Percentiles rank a stretch among this genome's conserved stretches.
phyloP scores from a whole-genome alignment of 306 rosid species.

The Parietaria judaica region DNA sequence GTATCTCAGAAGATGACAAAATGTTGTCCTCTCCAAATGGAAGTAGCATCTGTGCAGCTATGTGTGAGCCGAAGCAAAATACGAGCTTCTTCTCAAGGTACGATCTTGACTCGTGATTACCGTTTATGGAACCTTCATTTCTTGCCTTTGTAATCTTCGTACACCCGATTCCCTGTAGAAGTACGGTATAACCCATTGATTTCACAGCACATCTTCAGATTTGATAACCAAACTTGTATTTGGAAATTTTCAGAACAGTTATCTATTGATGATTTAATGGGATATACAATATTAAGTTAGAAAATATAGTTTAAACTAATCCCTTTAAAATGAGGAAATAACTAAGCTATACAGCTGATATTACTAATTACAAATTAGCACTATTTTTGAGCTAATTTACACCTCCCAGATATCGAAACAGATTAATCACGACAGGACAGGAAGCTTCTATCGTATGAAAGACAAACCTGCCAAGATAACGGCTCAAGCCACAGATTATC shows the following conservation, averaged over 20 bases:
- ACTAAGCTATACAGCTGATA: too few relatives aligned
- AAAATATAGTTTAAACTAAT: too few relatives aligned
- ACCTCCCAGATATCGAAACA: neutral
- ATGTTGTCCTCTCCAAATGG: conserved; percentile 96
- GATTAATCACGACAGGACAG: neutral
- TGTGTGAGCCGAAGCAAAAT: conserved; percentile 87
- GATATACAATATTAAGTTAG: too few relatives aligned
- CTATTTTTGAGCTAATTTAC: too few relatives aligned
- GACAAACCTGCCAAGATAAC: conserved; percentile 87
- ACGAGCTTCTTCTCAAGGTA: conserved; percentile 93
- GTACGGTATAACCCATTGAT: conserved; percentile 11
- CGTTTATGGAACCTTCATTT: conserved; percentile 57
- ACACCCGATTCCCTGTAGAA: conserved; percentile 85
- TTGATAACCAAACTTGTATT: neutral
- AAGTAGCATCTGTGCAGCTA: conserved; percentile 85
- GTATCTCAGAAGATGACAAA: conserved; percentile 68
- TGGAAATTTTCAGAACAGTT: too few relatives aligned
- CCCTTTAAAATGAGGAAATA: too few relatives aligned
- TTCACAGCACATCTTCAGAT: neutral
- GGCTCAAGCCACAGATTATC: conserved; percentile 97
- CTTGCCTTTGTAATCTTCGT: conserved; percentile 75
- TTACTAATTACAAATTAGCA: too few relatives aligned
- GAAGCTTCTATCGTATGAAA: too few relatives aligned
- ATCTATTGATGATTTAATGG: too few relatives aligned
- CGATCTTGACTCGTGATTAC: conserved; percentile 81